A percentile compares a stretch with the other conserved stretches of the same genome.
phyloP scores from a whole-genome alignment of 352 stramenopile species.

The Phytophthora pseudosyringae region DNA sequence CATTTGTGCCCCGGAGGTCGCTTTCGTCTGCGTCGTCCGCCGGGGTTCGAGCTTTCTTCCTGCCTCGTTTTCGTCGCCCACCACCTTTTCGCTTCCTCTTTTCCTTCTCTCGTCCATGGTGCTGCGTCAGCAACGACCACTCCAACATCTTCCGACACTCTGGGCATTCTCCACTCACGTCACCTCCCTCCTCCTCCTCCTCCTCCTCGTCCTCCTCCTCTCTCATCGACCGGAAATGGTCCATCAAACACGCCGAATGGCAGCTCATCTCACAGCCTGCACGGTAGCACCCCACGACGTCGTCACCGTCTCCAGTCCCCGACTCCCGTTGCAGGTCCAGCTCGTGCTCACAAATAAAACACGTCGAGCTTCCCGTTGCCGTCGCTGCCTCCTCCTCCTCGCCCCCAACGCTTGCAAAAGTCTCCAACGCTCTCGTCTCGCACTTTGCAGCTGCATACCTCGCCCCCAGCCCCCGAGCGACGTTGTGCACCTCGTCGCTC shows the following conservation, averaged over 20 bases:
- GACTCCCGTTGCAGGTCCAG: conserved; percentile 18
- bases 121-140: conserved; percentile 49
- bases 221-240: conserved; percentile 56
- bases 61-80: background rate
- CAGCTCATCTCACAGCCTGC: conserved; percentile 46
- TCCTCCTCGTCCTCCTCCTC: conserved; percentile 20
- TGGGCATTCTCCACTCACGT: conserved; percentile 48
- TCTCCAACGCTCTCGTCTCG: conserved; percentile 39
- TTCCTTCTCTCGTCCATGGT: conserved; percentile 6
- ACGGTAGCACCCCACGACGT: conserved; percentile 50
- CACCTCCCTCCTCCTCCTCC: conserved; percentile 3
- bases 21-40: background rate
- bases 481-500: conserved; percentile 41
- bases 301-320: conserved; percentile 2
- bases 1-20: too few relatives aligned
- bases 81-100: conserved; percentile 14
- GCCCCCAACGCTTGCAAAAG: conserved; percentile 11
- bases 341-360: conserved; percentile 57
- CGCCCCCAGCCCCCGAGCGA: conserved; percentile 38
- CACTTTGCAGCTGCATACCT: conserved; percentile 46
- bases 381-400: background rate
- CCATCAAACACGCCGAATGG: conserved; percentile 54
- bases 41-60: conserved; percentile 7
- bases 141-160: conserved; percentile 46
- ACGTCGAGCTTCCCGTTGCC: conserved; percentile 5